Conservation (phyloP, 1,284 basidiomycete species). For the Ceratobasidium sp. region DNA sequence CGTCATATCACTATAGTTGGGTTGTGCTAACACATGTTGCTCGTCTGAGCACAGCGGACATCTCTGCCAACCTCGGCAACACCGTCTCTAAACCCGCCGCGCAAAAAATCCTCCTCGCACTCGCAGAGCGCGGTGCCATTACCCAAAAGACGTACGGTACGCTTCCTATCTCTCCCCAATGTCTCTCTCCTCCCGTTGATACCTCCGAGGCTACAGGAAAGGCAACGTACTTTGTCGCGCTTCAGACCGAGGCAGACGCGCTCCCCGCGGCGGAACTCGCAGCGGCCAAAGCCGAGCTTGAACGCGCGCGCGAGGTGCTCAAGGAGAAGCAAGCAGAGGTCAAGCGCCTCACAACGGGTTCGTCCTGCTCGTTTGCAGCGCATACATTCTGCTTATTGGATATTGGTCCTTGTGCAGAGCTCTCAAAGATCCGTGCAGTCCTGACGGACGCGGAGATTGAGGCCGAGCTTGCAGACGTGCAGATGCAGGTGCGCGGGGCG, state of each 20-base stretch:
- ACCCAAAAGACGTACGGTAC: constrained; percentile 79
- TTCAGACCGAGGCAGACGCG: constrained; percentile 64
- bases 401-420: constrained; percentile 57
- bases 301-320: constrained; percentile 65
- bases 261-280: constrained; percentile 66
- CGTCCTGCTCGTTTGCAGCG: constrained; percentile 43
- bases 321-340: constrained; percentile 61
- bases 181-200: not conserved
- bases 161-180: constrained; percentile 45
- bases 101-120: constrained; percentile 77
- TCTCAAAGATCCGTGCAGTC: constrained; percentile 64
- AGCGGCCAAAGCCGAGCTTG: constrained; percentile 62
- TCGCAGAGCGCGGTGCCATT: constrained; percentile 78
- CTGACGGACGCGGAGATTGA: constrained; percentile 72
- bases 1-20: constrained; percentile 61
- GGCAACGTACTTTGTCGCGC: constrained; percentile 80
- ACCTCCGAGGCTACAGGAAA: constrained; percentile 64
- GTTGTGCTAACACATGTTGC: not conserved
- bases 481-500: constrained; percentile 48
- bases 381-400: constrained; percentile 35
- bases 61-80: constrained; percentile 85
- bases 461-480: constrained; percentile 48
- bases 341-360: constrained; percentile 63
- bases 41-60: constrained; percentile 63
- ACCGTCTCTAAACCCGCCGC: constrained; percentile 79